These are phyloP conservation scores for Amaranthus hypochondriacus DNA, from an alignment of 148 eudicot genomes.

Conservation along the genomic window DNA sequence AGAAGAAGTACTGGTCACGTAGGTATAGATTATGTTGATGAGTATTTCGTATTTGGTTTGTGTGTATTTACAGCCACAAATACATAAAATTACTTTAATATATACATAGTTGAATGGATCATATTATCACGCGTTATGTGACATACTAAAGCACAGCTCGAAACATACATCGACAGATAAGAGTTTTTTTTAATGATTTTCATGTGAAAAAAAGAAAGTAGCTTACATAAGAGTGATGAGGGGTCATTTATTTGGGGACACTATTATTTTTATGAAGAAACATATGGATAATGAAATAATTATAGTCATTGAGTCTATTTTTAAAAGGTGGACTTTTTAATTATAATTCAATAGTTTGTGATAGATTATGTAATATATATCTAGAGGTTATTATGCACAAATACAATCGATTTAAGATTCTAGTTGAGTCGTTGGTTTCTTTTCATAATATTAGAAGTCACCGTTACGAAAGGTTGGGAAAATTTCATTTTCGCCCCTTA, in stretches of 20 bases:
- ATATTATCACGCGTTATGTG: slow-evolving; percentile 27
- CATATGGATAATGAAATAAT: background rate
- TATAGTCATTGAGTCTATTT: too few relatives aligned
- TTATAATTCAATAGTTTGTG: background rate
- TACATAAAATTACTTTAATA: background rate
- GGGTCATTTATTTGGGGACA: slow-evolving; percentile 18
- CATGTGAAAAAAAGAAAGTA: slow-evolving; percentile 19
- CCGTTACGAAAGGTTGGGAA: too few relatives aligned
- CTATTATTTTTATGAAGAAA: slow-evolving; percentile 13
- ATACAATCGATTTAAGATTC: too few relatives aligned
- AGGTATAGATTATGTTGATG: slow-evolving; percentile 23
- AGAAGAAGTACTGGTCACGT: too few relatives aligned
- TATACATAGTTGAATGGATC: slow-evolving; percentile 20
- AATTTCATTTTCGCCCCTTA: too few relatives aligned
- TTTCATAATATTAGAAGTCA: too few relatives aligned
- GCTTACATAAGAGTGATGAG: slow-evolving; percentile 38
- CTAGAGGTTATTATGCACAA: too few relatives aligned
- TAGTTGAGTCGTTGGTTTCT: too few relatives aligned
- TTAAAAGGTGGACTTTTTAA: too few relatives aligned
- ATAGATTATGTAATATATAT: too few relatives aligned
- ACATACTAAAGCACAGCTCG: slow-evolving; percentile 17
- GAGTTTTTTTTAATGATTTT: slow-evolving; percentile 33
- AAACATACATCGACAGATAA: slow-evolving; percentile 27
- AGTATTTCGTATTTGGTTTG: slow-evolving; percentile 14
- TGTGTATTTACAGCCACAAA: slow-evolving; percentile 21